A percentile compares a stretch with the other conserved stretches of the same genome.
Conservation (phyloP, 108 stramenopile species). For the Fistulifera solaris region DNA sequence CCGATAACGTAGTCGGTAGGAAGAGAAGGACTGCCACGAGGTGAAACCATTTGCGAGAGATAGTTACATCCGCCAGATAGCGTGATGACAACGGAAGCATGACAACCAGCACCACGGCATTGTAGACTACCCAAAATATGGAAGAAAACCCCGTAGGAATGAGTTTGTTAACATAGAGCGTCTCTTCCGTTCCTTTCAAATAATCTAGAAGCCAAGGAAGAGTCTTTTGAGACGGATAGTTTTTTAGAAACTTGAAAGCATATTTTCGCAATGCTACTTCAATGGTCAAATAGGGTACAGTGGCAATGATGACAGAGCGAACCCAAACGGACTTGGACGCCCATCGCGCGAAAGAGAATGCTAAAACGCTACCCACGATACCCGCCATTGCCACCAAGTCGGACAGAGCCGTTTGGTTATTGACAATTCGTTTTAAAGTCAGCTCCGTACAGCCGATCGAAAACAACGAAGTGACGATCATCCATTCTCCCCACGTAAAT, state of each 20-base stretch:
- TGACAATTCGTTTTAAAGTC: not conserved
- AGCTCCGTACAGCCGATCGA: conserved; percentile 1
- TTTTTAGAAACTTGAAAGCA: no score
- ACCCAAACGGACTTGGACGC: not conserved
- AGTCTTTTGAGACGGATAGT: no score
- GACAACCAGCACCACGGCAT: conserved; percentile 2
- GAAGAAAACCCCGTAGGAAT: not conserved
- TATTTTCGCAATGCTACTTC: no score
- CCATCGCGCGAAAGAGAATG: not conserved
- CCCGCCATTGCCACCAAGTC: conserved; percentile 6
- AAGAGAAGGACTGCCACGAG: conserved; percentile 62
- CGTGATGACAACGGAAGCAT: conserved; percentile 4
- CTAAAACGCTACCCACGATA: not conserved
- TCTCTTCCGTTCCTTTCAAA: not conserved
- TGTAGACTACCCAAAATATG: conserved; percentile 4
- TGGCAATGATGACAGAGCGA: not conserved
- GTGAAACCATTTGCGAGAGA: conserved; percentile 80
- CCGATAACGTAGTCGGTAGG: conserved; percentile 36
- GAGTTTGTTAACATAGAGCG: not conserved
- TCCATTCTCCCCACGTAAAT: conserved; percentile 9
- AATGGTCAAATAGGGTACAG: not conserved
- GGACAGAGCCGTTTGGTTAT: not conserved
- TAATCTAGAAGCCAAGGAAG: not conserved
- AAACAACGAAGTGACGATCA: not conserved
- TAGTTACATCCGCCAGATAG: conserved; percentile 14